phyloP scores from a whole-genome alignment of 257 asterid genomes.

The Anisodus tanguticus region DNA sequence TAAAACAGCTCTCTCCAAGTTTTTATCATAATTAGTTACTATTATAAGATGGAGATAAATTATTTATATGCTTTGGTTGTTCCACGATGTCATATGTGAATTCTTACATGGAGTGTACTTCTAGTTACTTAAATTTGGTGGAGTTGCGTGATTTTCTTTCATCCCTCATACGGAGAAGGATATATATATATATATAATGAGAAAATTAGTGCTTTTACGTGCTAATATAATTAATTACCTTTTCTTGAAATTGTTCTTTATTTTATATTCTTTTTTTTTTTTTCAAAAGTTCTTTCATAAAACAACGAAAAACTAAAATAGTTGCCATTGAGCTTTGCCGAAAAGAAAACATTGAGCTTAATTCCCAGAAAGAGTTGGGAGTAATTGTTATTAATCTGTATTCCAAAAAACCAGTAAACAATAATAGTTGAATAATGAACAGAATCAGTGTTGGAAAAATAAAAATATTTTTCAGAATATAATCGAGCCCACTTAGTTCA shows the following conservation, averaged over 20 bases:
- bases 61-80: neutral
- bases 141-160: neutral
- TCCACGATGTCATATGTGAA: neutral
- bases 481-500: too few relatives aligned
- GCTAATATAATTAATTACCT: neutral
- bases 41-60: neutral
- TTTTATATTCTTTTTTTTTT: neutral
- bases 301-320: too few relatives aligned
- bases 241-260: neutral
- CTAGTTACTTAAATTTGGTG: neutral
- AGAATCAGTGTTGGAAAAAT: too few relatives aligned
- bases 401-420: too few relatives aligned
- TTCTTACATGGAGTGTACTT: neutral
- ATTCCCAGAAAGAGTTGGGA: neutral
- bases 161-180: neutral
- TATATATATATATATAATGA: neutral
- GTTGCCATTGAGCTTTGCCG: too few relatives aligned
- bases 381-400: too few relatives aligned
- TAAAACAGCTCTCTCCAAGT: constrained; percentile 48
- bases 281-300: too few relatives aligned
- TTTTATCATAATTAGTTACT: constrained; percentile 30
- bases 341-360: too few relatives aligned
- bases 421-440: too few relatives aligned
- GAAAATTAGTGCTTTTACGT: neutral
- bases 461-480: too few relatives aligned